phyloP scores from a whole-genome alignment of 441 rosid species.

The Metrosideros polymorpha region DNA sequence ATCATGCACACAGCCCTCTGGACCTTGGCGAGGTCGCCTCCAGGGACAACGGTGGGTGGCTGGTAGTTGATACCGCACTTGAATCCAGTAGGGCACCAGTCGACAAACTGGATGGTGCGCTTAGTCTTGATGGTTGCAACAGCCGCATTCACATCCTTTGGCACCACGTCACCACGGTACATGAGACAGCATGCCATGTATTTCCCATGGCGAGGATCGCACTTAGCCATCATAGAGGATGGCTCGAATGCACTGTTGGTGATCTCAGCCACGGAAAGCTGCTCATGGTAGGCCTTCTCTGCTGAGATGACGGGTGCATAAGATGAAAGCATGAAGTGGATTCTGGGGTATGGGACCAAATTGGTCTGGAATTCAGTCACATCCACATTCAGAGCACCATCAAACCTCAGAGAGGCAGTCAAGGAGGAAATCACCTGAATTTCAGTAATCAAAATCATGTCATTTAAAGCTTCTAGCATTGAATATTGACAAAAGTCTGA shows the following conservation, averaged over 20 bases:
- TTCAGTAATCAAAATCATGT: background rate
- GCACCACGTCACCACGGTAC: conserved; percentile 91
- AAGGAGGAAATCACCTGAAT: conserved; percentile 72
- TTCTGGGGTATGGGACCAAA: conserved; percentile 90
- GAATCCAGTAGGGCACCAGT: conserved; percentile 94
- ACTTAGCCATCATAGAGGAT: conserved; percentile 73
- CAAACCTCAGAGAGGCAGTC: conserved; percentile 82
- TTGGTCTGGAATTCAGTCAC: conserved; percentile 92
- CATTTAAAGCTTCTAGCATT: background rate
- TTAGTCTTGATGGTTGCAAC: conserved; percentile 93
- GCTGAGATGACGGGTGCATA: conserved; percentile 88
- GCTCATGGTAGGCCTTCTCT: conserved; percentile 74
- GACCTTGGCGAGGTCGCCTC: conserved; percentile 92
- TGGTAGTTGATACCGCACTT: conserved; percentile 89
- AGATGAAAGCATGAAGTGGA: conserved; percentile 93
- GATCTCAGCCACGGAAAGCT: conserved; percentile 65
- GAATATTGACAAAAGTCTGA: background rate
- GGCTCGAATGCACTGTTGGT: conserved; percentile 74
- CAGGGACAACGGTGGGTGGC: conserved; percentile 91
- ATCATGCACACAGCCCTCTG: conserved; percentile 92
- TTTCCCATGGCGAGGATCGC: conserved; percentile 89
- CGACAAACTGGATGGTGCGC: conserved; percentile 82
- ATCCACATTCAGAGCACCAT: conserved; percentile 87
- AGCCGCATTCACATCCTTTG: conserved; percentile 86
- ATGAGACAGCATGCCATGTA: conserved; percentile 92